phyloP scores from a whole-genome alignment of 441 rosid species.

The Euphorbia corollata region DNA sequence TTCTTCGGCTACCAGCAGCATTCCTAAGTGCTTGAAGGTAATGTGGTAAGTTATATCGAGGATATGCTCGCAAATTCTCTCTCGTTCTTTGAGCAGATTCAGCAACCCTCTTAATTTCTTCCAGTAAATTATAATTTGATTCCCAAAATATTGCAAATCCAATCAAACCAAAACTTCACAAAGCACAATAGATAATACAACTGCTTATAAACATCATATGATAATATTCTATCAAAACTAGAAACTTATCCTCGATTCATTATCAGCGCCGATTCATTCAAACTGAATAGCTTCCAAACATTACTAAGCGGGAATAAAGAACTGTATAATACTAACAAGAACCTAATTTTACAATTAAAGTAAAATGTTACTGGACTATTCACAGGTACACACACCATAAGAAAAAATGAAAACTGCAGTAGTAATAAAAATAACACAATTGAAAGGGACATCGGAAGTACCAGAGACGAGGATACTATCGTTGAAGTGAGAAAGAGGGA shows the following conservation, averaged over 20 bases:
- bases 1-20: slow-evolving; percentile 54
- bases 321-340: neutral
- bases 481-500: slow-evolving; percentile 65
- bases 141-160: neutral
- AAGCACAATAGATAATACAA: neutral
- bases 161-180: neutral
- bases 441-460: slow-evolving; percentile 14
- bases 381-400: neutral
- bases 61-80: slow-evolving; percentile 29
- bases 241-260: neutral
- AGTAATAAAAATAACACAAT: too few species aligned
- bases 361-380: neutral
- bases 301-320: neutral
- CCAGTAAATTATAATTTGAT: slow-evolving; percentile 70
- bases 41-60: slow-evolving; percentile 31
- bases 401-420: neutral
- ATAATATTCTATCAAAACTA: neutral
- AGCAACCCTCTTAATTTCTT: slow-evolving; percentile 66
- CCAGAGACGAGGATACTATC: slow-evolving; percentile 67
- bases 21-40: slow-evolving; percentile 32
- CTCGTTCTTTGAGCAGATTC: slow-evolving; percentile 65
- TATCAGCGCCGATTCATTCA: neutral
- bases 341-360: neutral
- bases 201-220: neutral
- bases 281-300: neutral